Conservation (phyloP, 2,329 filamentous ascomycete genomes). For the Epichloe baconii region DNA sequence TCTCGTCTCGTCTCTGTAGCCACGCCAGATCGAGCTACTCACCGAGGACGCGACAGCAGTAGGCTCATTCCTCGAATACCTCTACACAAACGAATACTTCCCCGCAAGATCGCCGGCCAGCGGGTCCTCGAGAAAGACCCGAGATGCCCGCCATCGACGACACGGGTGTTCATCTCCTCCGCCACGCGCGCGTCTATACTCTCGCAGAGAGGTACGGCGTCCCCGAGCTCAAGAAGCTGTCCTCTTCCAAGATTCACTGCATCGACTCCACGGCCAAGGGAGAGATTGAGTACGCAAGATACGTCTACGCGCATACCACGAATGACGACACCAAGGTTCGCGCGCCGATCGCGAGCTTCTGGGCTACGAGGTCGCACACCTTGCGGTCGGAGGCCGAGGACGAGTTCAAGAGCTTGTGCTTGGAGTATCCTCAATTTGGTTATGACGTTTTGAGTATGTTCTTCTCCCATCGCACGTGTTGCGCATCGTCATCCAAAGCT, state of each 20-base stretch:
- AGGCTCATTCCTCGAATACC: slow-evolving; percentile 27
- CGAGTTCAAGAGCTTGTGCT: slow-evolving; percentile 72
- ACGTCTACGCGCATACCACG: slow-evolving; percentile 68
- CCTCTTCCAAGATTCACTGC: slow-evolving; percentile 83
- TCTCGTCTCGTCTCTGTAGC: slow-evolving; percentile 17
- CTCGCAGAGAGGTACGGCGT: slow-evolving; percentile 69
- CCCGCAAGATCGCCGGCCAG: slow-evolving; percentile 48
- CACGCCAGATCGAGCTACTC: slow-evolving; percentile 53
- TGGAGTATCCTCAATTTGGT: slow-evolving; percentile 83
- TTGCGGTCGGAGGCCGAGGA: slow-evolving; percentile 74
- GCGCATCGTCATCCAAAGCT: not conserved
- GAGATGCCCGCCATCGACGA: slow-evolving; percentile 55
- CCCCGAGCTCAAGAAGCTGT: slow-evolving; percentile 56
- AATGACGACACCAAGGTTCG: slow-evolving; percentile 60
- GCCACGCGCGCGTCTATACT: slow-evolving; percentile 82
- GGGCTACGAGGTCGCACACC: slow-evolving; percentile 69
- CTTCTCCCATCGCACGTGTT: not conserved
- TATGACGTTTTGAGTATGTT: slow-evolving; percentile 76
- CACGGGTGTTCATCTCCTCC: slow-evolving; percentile 70
- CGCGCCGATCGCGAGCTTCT: slow-evolving; percentile 78
- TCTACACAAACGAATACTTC: slow-evolving; percentile 47
- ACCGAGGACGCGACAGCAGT: slow-evolving; percentile 23
- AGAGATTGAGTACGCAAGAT: slow-evolving; percentile 84
- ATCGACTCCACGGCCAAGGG: slow-evolving; percentile 78
- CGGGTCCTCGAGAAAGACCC: slow-evolving; percentile 57